These are phyloP conservation scores for Ceratocystis smalleyi DNA, from an alignment of 2,329 filamentous ascomycete species.

Conservation along the genomic window DNA sequence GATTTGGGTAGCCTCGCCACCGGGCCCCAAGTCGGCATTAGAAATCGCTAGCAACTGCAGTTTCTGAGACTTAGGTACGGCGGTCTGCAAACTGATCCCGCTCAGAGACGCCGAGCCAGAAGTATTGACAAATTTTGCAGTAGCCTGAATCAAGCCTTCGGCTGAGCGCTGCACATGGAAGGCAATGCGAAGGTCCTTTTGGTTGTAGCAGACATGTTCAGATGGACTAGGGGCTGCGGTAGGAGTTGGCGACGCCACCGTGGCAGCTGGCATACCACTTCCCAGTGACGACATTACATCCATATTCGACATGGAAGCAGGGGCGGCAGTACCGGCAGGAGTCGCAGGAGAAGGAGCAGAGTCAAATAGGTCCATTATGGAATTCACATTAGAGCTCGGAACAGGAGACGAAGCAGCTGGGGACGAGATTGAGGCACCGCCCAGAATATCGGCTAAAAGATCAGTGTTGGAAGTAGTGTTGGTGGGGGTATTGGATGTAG, in stretches of 20 bases:
- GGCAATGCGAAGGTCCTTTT: slow-evolving; percentile 67
- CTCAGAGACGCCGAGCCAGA: slow-evolving; percentile 50
- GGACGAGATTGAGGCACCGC: slow-evolving; percentile 44
- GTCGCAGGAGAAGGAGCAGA: slow-evolving; percentile 26
- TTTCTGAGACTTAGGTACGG: slow-evolving; percentile 92
- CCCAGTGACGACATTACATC: slow-evolving; percentile 35
- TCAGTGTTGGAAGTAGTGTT: slow-evolving; percentile 52
- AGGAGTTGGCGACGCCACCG: slow-evolving; percentile 19
- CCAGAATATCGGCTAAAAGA: slow-evolving; percentile 80
- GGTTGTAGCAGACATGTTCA: slow-evolving; percentile 63
- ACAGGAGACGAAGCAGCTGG: slow-evolving; percentile 29
- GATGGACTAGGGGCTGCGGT: slow-evolving; percentile 30
- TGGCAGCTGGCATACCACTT: slow-evolving; percentile 22
- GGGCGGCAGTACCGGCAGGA: slow-evolving; percentile 22
- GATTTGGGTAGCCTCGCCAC: slow-evolving; percentile 71
- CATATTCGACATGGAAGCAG: slow-evolving; percentile 28
- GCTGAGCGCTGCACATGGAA: slow-evolving; percentile 73
- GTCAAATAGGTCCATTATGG: slow-evolving; percentile 84
- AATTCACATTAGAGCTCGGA: slow-evolving; percentile 42
- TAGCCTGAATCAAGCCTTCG: slow-evolving; percentile 63
- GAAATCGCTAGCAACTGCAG: slow-evolving; percentile 84
- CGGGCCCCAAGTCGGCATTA: slow-evolving; percentile 56
- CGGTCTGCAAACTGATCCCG: slow-evolving; percentile 74
- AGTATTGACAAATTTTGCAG: slow-evolving; percentile 69
- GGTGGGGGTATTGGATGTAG: slow-evolving; percentile 38